Percentiles rank a stretch among this genome's conserved stretches.
Conservation (phyloP, 2,329 filamentous ascomycete species). For the Colletotrichum filicis region DNA sequence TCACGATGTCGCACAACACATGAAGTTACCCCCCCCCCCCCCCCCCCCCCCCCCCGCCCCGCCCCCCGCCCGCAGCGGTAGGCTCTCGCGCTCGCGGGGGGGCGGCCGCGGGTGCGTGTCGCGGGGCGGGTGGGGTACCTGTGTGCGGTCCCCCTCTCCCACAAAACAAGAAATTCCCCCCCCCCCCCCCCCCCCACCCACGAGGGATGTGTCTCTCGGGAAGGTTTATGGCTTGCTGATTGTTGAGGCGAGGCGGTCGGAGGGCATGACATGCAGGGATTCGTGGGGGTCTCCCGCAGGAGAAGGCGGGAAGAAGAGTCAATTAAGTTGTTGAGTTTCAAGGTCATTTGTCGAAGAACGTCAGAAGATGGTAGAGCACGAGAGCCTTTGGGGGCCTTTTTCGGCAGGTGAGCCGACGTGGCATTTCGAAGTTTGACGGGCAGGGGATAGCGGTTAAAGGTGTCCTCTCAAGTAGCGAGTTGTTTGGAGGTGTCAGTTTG, state of each 20-base stretch:
- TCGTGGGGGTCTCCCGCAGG: slow-evolving; percentile 20
- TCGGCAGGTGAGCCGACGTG: slow-evolving; percentile 19
- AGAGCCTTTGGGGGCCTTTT: neutral
- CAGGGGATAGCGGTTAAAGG: neutral
- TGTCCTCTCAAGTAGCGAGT: neutral
- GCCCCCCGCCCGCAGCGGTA: too few relatives aligned
- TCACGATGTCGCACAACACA: slow-evolving; percentile 13
- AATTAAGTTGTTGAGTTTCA: neutral
- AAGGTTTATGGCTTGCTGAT: slow-evolving; percentile 10
- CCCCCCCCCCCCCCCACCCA: slow-evolving; percentile 16
- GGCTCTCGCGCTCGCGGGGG: too few relatives aligned
- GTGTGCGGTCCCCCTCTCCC: too few relatives aligned
- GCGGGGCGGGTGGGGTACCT: too few relatives aligned
- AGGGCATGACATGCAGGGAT: slow-evolving; percentile 22
- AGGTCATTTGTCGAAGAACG: neutral
- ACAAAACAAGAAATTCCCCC: too few relatives aligned
- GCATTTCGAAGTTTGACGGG: neutral
- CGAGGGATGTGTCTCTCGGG: slow-evolving; percentile 10
- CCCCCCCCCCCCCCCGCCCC: slow-evolving; percentile 17
- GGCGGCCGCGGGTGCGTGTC: too few relatives aligned
- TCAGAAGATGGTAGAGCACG: slow-evolving; percentile 12
- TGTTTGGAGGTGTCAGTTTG: neutral
- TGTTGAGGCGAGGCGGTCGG: slow-evolving; percentile 32
- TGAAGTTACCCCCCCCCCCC: neutral
- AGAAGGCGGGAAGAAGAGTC: neutral